These are phyloP conservation scores for Yamadazyma dendronema DNA, from an alignment of 1,139 yeast species.

Conservation along the genomic window DNA sequence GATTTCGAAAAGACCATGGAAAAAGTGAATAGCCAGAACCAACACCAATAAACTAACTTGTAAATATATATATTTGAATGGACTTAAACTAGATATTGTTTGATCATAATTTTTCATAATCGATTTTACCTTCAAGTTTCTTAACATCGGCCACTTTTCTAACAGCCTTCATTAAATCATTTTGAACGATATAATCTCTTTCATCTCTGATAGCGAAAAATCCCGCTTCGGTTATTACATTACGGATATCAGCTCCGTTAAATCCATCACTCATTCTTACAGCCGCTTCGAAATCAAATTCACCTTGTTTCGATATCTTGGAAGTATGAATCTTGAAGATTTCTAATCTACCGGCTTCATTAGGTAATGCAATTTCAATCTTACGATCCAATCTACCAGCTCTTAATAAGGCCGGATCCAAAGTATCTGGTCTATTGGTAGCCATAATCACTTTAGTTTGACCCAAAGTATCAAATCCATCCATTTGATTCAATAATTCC, in stretches of 20 bases:
- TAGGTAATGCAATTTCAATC: constrained; percentile 94
- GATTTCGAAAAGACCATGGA: constrained; percentile 29
- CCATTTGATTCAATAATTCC: constrained; percentile 98
- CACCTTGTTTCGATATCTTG: constrained; percentile 87
- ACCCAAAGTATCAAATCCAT: constrained; percentile 96
- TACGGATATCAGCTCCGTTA: constrained; percentile 98
- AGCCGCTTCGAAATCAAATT: constrained; percentile 94
- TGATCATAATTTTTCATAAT: constrained; percentile 77
- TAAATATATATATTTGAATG: constrained; percentile 1
- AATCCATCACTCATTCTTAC: constrained; percentile 99
- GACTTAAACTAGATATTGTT: background rate
- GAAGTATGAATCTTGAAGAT: constrained; percentile 92
- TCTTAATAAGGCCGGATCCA: constrained; percentile 97
- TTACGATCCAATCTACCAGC: constrained; percentile 98
- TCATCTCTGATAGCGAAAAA: constrained; percentile 98
- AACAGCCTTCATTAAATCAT: constrained; percentile 96
- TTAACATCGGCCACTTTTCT: constrained; percentile 96
- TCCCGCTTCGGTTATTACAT: constrained; percentile 98
- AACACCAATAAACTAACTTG: background rate
- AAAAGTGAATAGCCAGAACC: background rate
- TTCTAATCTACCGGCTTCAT: constrained; percentile 94
- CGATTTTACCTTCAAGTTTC: constrained; percentile 95
- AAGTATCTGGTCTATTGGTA: constrained; percentile 96
- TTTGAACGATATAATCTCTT: constrained; percentile 89
- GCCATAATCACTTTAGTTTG: constrained; percentile 99